These are phyloP conservation scores for Candida verbasci DNA, from an alignment of 805 yeast genomes.

Conservation along the genomic window DNA sequence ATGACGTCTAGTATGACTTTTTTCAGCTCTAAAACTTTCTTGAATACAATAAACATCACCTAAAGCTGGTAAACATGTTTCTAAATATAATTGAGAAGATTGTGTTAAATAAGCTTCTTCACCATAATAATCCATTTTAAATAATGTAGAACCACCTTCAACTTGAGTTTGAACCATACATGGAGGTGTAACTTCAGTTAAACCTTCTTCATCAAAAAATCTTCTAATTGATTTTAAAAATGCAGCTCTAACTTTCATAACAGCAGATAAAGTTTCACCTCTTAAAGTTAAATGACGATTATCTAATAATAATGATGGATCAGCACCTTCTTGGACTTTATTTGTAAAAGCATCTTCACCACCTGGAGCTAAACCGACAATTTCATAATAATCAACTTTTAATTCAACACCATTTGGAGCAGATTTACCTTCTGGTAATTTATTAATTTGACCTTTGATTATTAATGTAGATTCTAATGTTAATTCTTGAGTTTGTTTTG, in stretches of 20 bases:
- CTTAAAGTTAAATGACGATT: slow-evolving; percentile 94
- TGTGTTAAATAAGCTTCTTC: slow-evolving; percentile 96
- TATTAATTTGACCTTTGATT: slow-evolving; percentile 73
- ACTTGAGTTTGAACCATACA: slow-evolving; percentile 99
- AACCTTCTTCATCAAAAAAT: slow-evolving; percentile 66
- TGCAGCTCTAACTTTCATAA: slow-evolving; percentile 90
- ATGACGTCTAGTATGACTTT: slow-evolving; percentile 98
- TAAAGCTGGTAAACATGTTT: slow-evolving; percentile 91
- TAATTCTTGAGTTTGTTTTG: slow-evolving; percentile 76
- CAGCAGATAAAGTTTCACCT: slow-evolving; percentile 90
- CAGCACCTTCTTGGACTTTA: slow-evolving; percentile 90
- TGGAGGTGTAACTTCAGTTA: slow-evolving; percentile 95
- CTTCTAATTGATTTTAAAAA: slow-evolving; percentile 71
- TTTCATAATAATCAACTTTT: slow-evolving; percentile 81
- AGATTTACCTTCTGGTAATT: slow-evolving; percentile 90
- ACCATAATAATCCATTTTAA: slow-evolving; percentile 90
- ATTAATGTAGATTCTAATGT: slow-evolving; percentile 85
- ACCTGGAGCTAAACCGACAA: slow-evolving; percentile 90
- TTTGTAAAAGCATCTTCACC: slow-evolving; percentile 95
- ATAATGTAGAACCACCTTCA: slow-evolving; percentile 97
- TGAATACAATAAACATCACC: slow-evolving; percentile 98
- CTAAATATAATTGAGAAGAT: slow-evolving; percentile 93
- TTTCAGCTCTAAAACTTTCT: slow-evolving; percentile 98
- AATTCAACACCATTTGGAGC: slow-evolving; percentile 98
- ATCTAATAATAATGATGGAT: slow-evolving; percentile 87